Base-by-base conservation (phyloP, 2,329 filamentous ascomycete genomes). In the Verticillium albo-atrum region DNA sequence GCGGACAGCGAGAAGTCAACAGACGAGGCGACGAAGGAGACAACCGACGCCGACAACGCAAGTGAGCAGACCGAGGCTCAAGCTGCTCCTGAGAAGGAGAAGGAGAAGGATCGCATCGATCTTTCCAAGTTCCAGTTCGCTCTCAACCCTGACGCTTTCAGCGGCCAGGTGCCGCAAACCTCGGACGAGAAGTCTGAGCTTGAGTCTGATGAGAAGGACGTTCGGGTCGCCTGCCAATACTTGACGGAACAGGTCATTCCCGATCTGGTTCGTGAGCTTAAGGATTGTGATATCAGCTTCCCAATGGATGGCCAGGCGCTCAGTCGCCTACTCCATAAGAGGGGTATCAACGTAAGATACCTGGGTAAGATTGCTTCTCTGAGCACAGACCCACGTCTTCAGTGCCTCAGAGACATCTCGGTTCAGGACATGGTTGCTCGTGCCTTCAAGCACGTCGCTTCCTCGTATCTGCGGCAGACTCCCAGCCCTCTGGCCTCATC, bases 231-330 rank as follows among this genome's bases (percentile, higher is more conserved):
- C 30, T 95, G 92, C 77, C 81, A 86, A 57, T 92, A 90, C 74
- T 82, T 99, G 55, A 86, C 86, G 9, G 82, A 87, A 9, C 88
- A 89, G 61, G 85, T 92, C 58, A 89, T 99, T 64, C 92, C 94
- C n/a, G 86, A 89, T 59, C 82, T 99, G 60, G 77, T 98, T 60
- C 87, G 89, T 63, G 94, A 99, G 68, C 84, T 99, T 60, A 89
- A 90, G 70, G 91, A 96, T 65, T 93, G 92, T 6, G 94, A 99
- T 66, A 89, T 97, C 65, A 95, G 94, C 68, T 98, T 98, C 79
- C 95, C 95, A 14, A 97, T 98, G 92, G 96, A 99, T 68, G 95
- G 95, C n/a, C 86, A 90, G 69, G 97, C 94, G 23, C 81, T 99
- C 60, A 91, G 89, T 68, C 87, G 88, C 65, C 84, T 97, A 56